Conservation (phyloP, 2,329 filamentous ascomycete genomes). For the Drechslerella stenobrocha region DNA sequence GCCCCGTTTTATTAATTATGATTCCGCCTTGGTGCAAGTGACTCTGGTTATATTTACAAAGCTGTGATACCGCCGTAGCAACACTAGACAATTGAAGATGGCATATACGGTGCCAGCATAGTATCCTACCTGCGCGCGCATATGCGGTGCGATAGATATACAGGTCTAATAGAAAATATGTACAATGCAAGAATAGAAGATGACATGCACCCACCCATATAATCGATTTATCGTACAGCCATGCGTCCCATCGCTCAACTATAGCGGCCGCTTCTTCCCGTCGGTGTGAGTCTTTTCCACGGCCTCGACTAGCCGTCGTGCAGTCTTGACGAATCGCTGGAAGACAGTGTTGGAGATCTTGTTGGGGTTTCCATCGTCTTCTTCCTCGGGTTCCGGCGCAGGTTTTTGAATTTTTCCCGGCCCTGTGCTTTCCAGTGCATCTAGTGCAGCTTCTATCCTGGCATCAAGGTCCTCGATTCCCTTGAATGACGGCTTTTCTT, state of each 20-base stretch:
- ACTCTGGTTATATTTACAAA: too few relatives aligned
- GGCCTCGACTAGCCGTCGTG: constrained; percentile 33
- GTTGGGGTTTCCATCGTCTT: constrained; percentile 15
- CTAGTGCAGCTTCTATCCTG: neutral
- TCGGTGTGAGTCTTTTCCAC: constrained; percentile 21
- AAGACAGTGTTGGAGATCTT: constrained; percentile 30
- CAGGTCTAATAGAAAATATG: constrained; percentile 1
- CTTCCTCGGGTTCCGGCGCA: neutral
- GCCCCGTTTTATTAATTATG: neutral
- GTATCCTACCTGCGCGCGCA: too few relatives aligned
- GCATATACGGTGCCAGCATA: neutral
- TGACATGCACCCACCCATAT: neutral
- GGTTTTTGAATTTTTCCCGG: neutral
- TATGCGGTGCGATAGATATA: constrained; percentile 6
- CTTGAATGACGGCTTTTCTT: neutral
- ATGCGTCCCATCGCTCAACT: constrained; percentile 2
- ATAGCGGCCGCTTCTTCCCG: constrained; percentile 15
- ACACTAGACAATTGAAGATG: neutral
- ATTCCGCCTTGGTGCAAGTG: too few relatives aligned
- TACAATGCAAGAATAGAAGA: too few relatives aligned
- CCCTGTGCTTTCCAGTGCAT: neutral
- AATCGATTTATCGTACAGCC: neutral
- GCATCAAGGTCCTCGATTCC: neutral
- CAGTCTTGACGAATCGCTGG: constrained; percentile 25
- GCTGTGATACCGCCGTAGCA: too few relatives aligned